Evolutionary conservation across 768 basidiomycete genomes (phyloP), one percentile per base, ranked within the genome.

Genomic region (Lactarius tabidus): DNA sequence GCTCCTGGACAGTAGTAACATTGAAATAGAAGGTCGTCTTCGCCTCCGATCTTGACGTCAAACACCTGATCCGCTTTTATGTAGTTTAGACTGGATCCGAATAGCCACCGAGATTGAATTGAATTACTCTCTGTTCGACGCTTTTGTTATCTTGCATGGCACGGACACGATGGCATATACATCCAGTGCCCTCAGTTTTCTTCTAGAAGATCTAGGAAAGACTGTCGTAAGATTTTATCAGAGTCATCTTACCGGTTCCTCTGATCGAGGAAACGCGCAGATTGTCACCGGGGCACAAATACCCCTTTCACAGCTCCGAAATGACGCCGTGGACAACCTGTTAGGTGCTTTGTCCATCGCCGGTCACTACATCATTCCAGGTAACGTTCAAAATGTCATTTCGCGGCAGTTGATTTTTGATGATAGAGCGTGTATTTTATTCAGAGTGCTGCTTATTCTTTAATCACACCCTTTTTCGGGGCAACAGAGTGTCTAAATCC

Each of bases 271-370:
- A 60, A 56, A 31, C 17, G 20, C 59, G 14, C 58, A 93, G 92
- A 93, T 96, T 64, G 70, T 95, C 35, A 96, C 93, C 1, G 95
- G 95, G 15, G 93, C 95, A 0, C 95, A 97, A 77, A 96, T 98
- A 39, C 93, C 95, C 17, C 78, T 95, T 38, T 93, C 91, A 2
- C 90, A 94, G 72, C 79, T 95, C 54, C 84, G 93, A n/a, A 97
- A 95, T 70, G 95, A 98, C 74, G 93, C 94, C 9, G 87, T 94
- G 6, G 95, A 96, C 70, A 98, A 97, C 73, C 78, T 97, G 12
- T 85, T 97, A 73, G 94, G 93, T 9, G 90, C 93, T 3, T 78
- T 98, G 38, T 86, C 89, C 18, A 88, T 96, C 59, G 94, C 95
- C 18, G 95, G 95, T 1, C 88, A 92, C 71, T 95, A 87, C 71